Evolutionary conservation across 176 grass and related monocot genomes (phyloP).

Genomic region (Cenchrus fungigraminus): DNA sequence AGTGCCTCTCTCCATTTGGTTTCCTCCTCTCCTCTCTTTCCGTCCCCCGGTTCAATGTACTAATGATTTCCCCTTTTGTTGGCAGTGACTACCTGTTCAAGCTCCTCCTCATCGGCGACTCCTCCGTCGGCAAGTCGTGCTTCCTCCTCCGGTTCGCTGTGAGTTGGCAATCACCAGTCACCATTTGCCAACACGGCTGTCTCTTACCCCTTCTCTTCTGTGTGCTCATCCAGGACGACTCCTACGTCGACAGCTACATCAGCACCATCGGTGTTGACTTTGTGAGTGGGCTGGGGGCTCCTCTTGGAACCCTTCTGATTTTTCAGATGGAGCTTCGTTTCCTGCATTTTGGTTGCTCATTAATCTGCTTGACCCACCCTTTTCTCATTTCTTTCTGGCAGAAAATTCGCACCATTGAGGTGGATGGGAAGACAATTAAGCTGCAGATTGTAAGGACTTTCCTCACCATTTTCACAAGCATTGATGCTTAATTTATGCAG

Average conservation of each 20-base stretch:
- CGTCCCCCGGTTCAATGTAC: not conserved
- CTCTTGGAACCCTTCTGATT: not conserved
- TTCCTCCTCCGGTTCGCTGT: slow-evolving; percentile 77
- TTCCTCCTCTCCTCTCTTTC: too few relatives aligned
- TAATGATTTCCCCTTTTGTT: not conserved
- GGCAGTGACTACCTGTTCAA: slow-evolving; percentile 81
- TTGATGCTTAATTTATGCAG: not conserved
- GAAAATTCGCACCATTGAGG: slow-evolving; percentile 75
- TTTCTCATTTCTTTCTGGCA: slow-evolving; percentile 24
- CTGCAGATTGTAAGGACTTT: slow-evolving; percentile 71
- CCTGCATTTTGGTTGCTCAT: not conserved
- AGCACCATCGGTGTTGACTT: slow-evolving; percentile 88
- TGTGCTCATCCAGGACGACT: slow-evolving; percentile 62
- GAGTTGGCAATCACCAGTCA: slow-evolving; percentile 22
- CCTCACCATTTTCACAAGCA: not conserved
- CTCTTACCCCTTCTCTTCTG: not conserved
- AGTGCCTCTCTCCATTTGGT: not conserved
- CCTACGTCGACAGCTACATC: slow-evolving; percentile 77
- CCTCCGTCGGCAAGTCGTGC: slow-evolving; percentile 82
- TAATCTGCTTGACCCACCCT: not conserved
- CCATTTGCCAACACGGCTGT: not conserved
- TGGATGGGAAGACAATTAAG: slow-evolving; percentile 78
- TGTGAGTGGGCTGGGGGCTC: slow-evolving; percentile 34
- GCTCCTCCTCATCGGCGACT: slow-evolving; percentile 83
- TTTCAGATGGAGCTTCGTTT: not conserved